phyloP scores from a whole-genome alignment of 345 rosid species.

The Psidium guajava region DNA sequence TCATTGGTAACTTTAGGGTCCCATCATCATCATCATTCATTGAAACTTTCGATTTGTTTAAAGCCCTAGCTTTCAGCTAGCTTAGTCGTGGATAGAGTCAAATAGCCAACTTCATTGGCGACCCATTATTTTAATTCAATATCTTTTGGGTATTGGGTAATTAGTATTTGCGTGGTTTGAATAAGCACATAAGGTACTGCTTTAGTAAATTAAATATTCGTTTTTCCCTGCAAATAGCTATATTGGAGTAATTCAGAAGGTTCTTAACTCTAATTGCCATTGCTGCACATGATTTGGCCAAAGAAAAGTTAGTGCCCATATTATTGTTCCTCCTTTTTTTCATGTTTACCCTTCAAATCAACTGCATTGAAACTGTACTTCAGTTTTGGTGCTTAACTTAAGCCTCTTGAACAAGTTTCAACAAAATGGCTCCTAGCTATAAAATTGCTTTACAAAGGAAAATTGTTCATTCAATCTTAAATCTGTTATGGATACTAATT shows the following conservation, averaged over 20 bases:
- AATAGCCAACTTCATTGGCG: not conserved
- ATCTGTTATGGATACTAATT: not conserved
- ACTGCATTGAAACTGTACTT: not conserved
- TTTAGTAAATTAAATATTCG: not conserved
- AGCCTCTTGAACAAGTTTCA: not conserved
- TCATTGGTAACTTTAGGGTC: constrained; percentile 9
- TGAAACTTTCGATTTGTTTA: not conserved
- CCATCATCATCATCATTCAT: not conserved
- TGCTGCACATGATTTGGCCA: not conserved
- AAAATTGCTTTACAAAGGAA: not conserved
- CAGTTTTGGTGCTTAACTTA: not conserved
- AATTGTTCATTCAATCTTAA: not conserved
- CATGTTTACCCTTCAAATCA: not conserved
- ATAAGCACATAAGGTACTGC: not conserved
- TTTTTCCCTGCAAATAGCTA: not conserved
- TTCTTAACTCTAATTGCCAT: not conserved
- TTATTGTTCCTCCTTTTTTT: not conserved
- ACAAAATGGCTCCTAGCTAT: not conserved
- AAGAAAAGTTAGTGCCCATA: not conserved
- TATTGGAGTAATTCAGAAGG: not conserved
- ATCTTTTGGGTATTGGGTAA: not conserved
- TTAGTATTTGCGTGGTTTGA: not conserved
- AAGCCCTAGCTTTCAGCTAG: not conserved
- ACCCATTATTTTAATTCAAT: not conserved
- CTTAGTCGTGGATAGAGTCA: not conserved